Evolutionary conservation across 495 filamentous ascomycete species (phyloP).

Genomic region (Annulohypoxylon nitens): DNA sequence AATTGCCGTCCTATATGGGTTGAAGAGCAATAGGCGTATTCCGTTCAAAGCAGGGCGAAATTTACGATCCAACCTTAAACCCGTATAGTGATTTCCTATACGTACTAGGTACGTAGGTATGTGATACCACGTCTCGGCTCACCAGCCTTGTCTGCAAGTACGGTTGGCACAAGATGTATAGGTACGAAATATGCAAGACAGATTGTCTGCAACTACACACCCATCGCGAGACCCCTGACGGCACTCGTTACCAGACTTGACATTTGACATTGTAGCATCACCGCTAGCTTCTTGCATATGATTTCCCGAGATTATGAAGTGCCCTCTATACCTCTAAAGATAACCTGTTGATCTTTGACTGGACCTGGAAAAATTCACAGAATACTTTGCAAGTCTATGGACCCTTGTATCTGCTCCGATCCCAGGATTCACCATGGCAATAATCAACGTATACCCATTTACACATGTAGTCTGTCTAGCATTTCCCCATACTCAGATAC

Average conservation of each 20-base stretch:
- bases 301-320: slow-evolving; percentile 45
- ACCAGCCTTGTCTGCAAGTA: slow-evolving; percentile 41
- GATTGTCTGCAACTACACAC: slow-evolving; percentile 34
- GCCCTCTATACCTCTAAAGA: slow-evolving; percentile 37
- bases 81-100: slow-evolving; percentile 21
- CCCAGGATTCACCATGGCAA: slow-evolving; percentile 27
- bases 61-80: slow-evolving; percentile 3
- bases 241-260: slow-evolving; percentile 47
- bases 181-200: slow-evolving; percentile 40
- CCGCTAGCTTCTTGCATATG: slow-evolving; percentile 41
- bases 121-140: slow-evolving; percentile 27
- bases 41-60: slow-evolving; percentile 1
- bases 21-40: slow-evolving; percentile 15
- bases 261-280: slow-evolving; percentile 45
- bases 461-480: slow-evolving; percentile 27
- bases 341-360: slow-evolving; percentile 49
- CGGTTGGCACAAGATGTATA: slow-evolving; percentile 36
- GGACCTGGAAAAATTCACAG: slow-evolving; percentile 41
- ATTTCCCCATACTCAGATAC: slow-evolving; percentile 35
- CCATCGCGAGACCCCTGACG: slow-evolving; percentile 29
- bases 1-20: slow-evolving; percentile 23
- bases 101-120: too few relatives aligned
- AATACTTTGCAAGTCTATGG: slow-evolving; percentile 17
- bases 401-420: slow-evolving; percentile 35
- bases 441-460: slow-evolving; percentile 27